phyloP scores from a whole-genome alignment of 1,284 basidiomycete genomes.

The Malassezia nana region DNA sequence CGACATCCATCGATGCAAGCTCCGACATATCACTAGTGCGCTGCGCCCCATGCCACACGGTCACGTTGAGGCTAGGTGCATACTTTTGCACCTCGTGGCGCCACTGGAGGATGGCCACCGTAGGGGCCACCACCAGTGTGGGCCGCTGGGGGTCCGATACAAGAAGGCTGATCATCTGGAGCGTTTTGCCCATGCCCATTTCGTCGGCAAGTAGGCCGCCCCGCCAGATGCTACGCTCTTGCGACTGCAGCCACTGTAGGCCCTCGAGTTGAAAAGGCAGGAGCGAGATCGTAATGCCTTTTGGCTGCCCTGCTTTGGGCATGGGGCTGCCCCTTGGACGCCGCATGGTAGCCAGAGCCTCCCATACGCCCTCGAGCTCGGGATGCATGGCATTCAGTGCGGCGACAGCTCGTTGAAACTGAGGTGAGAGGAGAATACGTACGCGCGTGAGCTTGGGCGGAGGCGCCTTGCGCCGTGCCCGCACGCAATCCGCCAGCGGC shows the following conservation, averaged over 20 bases:
- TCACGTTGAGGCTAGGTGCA: constrained; percentile 54
- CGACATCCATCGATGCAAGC: constrained; percentile 77
- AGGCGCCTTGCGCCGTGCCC: not conserved
- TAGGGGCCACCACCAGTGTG: constrained; percentile 77
- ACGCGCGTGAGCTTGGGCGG: constrained; percentile 9
- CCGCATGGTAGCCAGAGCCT: constrained; percentile 63
- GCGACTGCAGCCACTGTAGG: constrained; percentile 87
- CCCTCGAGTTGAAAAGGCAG: constrained; percentile 78
- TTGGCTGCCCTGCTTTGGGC: constrained; percentile 56
- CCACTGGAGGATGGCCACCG: constrained; percentile 98
- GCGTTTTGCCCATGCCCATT: constrained; percentile 91
- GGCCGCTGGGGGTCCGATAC: constrained; percentile 68
- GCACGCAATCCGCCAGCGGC: constrained; percentile 1
- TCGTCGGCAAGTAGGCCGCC: constrained; percentile 93
- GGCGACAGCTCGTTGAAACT: not conserved
- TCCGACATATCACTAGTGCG: constrained; percentile 57
- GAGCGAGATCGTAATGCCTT: constrained; percentile 56
- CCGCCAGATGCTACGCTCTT: constrained; percentile 75
- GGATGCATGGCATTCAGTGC: constrained; percentile 49
- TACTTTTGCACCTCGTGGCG: constrained; percentile 72
- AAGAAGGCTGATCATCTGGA: constrained; percentile 86
- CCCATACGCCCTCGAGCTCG: constrained; percentile 78
- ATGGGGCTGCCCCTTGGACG: constrained; percentile 48
- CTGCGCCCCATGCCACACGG: constrained; percentile 78
- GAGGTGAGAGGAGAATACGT: not conserved